These are phyloP conservation scores for Kazachstania viticola DNA, from an alignment of 805 yeast species.

Conservation along the genomic window DNA sequence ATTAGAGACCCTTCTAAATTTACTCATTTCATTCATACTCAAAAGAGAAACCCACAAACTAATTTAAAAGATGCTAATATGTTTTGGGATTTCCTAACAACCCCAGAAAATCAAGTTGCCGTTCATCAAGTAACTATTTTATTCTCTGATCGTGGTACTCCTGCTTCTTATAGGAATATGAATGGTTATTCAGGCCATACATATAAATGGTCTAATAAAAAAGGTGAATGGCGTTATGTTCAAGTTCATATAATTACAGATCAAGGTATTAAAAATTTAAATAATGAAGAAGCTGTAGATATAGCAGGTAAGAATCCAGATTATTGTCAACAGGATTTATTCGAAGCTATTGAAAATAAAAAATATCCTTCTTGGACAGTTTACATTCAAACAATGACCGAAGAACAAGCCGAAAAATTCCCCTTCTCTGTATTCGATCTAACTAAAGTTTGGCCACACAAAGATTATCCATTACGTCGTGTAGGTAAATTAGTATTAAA, in stretches of 20 bases:
- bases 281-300: constrained; percentile 55
- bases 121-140: constrained; percentile 53
- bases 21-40: constrained; percentile 57
- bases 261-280: constrained; percentile 41
- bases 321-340: constrained; percentile 68
- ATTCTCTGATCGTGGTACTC: constrained; percentile 59
- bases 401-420: constrained; percentile 60
- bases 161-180: constrained; percentile 43
- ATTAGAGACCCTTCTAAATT: constrained; percentile 54
- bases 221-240: constrained; percentile 44
- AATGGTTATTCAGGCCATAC: constrained; percentile 61
- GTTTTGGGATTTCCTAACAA: constrained; percentile 76
- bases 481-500: constrained; percentile 72
- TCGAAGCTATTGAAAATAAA: constrained; percentile 65
- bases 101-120: constrained; percentile 54
- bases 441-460: constrained; percentile 89
- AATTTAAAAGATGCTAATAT: constrained; percentile 68
- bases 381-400: constrained; percentile 79
- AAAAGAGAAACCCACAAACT: constrained; percentile 58
- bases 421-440: constrained; percentile 81
- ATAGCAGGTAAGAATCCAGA: constrained; percentile 74
- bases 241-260: constrained; percentile 46
- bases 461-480: constrained; percentile 73
- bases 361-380: constrained; percentile 77
- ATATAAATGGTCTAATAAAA: constrained; percentile 44